Percentiles rank a stretch among this genome's conserved stretches.
These are phyloP conservation scores for Nemania sp. DNA, from an alignment of 2,329 filamentous ascomycete species.

Conservation along the genomic window DNA sequence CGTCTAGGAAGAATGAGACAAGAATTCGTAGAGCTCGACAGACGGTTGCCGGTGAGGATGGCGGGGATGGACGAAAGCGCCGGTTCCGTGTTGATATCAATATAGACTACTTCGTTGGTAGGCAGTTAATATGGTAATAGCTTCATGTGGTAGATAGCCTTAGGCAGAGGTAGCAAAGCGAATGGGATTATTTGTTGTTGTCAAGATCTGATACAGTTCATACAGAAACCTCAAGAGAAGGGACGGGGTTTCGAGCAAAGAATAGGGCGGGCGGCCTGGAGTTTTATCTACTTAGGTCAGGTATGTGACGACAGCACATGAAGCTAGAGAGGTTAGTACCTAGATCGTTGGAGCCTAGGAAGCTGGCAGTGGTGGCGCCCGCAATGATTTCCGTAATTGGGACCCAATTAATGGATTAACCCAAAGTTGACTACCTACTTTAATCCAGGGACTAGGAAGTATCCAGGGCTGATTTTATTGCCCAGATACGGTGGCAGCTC, in stretches of 20 bases:
- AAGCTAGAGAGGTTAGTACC: not conserved
- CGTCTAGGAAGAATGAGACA: not conserved
- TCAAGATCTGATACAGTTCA: not conserved
- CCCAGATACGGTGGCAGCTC: not conserved
- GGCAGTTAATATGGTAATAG: not conserved
- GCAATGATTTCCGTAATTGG: slow-evolving; percentile 13
- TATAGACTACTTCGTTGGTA: not conserved
- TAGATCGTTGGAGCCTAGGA: slow-evolving; percentile 22
- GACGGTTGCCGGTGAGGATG: not conserved
- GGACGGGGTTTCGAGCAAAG: not conserved
- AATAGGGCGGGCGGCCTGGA: not conserved
- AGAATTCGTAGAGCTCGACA: not conserved
- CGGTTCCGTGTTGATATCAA: no score
- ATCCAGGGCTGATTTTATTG: slow-evolving; percentile 12
- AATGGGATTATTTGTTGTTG: not conserved
- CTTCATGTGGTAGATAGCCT: not conserved
- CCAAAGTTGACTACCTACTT: not conserved
- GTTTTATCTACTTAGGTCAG: slow-evolving; percentile 6
- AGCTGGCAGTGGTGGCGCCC: slow-evolving; percentile 25
- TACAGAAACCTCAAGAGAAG: slow-evolving; percentile 2
- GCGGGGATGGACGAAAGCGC: no score
- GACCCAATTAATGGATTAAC: slow-evolving; percentile 3
- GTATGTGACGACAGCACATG: slow-evolving; percentile 3
- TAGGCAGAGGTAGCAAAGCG: not conserved
- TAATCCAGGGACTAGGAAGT: no score